Percentiles rank a stretch among this genome's conserved stretches.
phyloP scores from a whole-genome alignment of 2,329 filamentous ascomycete species.

The Colletotrichum euphorbiae region DNA sequence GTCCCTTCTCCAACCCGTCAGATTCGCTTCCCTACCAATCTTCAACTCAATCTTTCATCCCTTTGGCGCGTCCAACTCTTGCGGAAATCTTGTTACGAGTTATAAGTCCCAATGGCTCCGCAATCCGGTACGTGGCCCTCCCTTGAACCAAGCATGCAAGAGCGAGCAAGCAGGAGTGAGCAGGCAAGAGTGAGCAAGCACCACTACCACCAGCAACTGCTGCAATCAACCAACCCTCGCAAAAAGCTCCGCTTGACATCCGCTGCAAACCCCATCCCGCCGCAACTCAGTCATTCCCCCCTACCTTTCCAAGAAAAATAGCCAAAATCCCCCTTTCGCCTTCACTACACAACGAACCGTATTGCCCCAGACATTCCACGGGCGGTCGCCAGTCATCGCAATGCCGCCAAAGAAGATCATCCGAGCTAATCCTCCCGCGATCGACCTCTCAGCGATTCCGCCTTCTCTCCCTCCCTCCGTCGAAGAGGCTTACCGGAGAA shows the following conservation, averaged over 20 bases:
- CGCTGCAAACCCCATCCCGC: conserved; percentile 34
- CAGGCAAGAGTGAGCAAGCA: background rate
- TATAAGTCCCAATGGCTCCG: conserved; percentile 36
- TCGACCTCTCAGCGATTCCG: conserved; percentile 60
- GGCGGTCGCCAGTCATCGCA: conserved; percentile 11
- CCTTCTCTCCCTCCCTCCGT: conserved; percentile 84
- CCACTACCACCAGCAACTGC: background rate
- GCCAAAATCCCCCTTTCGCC: conserved; percentile 13
- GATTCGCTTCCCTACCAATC: conserved; percentile 21
- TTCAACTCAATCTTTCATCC: conserved; percentile 26
- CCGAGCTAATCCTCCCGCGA: conserved; percentile 50
- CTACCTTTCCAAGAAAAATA: conserved; percentile 1
- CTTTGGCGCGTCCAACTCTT: background rate
- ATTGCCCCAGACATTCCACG: background rate
- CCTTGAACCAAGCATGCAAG: conserved; percentile 19
- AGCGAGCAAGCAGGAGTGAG: background rate
- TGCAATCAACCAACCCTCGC: conserved; percentile 22
- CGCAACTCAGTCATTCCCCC: conserved; percentile 22
- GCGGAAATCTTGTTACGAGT: background rate
- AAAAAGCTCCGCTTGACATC: conserved; percentile 38
- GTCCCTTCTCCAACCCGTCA: conserved; percentile 24
- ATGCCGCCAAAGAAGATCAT: conserved; percentile 53
- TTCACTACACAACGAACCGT: background rate
- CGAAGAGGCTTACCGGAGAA: conserved; percentile 94
- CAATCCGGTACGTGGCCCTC: conserved; percentile 39